phyloP scores from a whole-genome alignment of 352 stramenopile species.

The Pelagophyceae sp. region DNA sequence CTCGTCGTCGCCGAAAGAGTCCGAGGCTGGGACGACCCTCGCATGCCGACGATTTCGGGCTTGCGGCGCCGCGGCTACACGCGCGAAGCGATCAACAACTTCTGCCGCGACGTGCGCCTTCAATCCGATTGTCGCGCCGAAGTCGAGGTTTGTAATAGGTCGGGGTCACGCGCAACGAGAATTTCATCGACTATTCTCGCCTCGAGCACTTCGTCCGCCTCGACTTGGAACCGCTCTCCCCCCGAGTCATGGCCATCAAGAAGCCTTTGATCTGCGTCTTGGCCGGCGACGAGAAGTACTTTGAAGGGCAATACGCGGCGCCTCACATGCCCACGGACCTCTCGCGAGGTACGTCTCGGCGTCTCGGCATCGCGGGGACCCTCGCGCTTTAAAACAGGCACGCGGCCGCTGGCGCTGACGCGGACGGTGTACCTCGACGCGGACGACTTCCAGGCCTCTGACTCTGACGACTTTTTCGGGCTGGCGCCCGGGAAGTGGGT shows the following conservation, averaged over 20 bases:
- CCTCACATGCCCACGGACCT: constrained; percentile 55
- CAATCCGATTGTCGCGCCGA: no score
- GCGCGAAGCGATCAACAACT: constrained; percentile 72
- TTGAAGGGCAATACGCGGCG: constrained; percentile 43
- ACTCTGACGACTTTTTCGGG: constrained; percentile 73
- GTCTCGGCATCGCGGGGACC: no score
- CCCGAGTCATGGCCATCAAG: constrained; percentile 62
- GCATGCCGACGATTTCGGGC: constrained; percentile 94
- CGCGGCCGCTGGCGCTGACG: constrained; percentile 59
- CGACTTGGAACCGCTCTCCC: constrained; percentile 22
- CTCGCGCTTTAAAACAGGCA: no score
- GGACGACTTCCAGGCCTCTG: constrained; percentile 47
- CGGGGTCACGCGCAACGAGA: constrained; percentile 62
- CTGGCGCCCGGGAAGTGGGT: constrained; percentile 88
- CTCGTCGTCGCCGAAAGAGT: constrained; percentile 68
- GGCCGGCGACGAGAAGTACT: constrained; percentile 42
- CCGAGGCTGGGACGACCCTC: constrained; percentile 86
- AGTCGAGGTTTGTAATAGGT: no score
- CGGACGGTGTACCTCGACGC: constrained; percentile 63
- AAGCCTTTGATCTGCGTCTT: constrained; percentile 65
- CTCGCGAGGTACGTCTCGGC: no score
- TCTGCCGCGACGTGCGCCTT: constrained; percentile 78
- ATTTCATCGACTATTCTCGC: constrained; percentile 61
- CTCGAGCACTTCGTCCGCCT: constrained; percentile 33
- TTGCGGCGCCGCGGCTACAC: constrained; percentile 72